Evolutionary conservation across 345 rosid species (phyloP).

Genomic region (Microcos paniculata): DNA sequence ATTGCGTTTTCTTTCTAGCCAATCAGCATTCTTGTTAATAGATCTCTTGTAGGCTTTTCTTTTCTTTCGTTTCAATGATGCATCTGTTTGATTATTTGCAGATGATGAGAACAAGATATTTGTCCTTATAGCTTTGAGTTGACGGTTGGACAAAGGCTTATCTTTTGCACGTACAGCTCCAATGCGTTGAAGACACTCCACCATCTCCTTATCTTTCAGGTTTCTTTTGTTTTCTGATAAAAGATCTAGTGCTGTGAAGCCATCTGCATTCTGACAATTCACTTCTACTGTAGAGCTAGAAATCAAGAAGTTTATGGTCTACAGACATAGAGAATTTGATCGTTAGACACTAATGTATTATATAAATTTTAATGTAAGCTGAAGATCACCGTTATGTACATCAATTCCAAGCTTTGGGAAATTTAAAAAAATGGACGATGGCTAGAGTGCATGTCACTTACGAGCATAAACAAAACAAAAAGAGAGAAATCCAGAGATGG

Average conservation of each 20-base stretch:
- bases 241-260: constrained; percentile 20
- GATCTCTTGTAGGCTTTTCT: neutral
- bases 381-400: too few species aligned
- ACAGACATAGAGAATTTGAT: neutral
- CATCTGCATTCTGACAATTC: constrained; percentile 16
- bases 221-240: constrained; percentile 7
- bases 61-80: too few species aligned
- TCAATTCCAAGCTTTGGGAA: too few species aligned
- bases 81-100: neutral
- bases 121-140: neutral
- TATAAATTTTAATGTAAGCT: too few species aligned
- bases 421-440: too few species aligned
- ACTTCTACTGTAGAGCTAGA: constrained; percentile 10
- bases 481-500: too few species aligned
- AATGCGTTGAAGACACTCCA: neutral
- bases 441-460: too few species aligned
- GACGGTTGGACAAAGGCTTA: neutral
- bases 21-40: neutral
- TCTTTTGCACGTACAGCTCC: neutral
- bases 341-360: too few species aligned
- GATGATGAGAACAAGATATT: neutral
- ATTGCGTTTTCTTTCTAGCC: constrained; percentile 21
- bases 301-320: constrained; percentile 24
- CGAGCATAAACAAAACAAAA: too few species aligned
- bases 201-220: constrained; percentile 14